A percentile compares a stretch with the other conserved stretches of the same genome.
phyloP scores from a whole-genome alignment of 768 basidiomycete genomes.

The Amanita jacksonii region DNA sequence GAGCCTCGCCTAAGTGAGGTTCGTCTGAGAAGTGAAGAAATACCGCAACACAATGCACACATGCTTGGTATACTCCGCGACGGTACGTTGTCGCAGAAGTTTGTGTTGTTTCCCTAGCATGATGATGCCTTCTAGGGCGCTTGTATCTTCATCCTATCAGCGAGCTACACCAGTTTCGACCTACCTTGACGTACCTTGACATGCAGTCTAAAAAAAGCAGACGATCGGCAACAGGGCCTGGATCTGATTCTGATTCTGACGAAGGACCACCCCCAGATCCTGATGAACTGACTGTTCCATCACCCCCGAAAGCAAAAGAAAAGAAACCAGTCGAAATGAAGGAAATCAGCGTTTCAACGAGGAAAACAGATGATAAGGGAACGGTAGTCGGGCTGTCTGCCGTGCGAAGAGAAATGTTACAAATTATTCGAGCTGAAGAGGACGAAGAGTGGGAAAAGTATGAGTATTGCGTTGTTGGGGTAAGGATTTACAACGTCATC shows the following conservation, averaged over 20 bases:
- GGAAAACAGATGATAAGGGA: slow-evolving; percentile 58
- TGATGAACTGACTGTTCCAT: slow-evolving; percentile 47
- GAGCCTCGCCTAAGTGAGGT: slow-evolving; percentile 61
- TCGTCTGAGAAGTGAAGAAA: slow-evolving; percentile 64
- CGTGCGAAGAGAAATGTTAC: slow-evolving; percentile 68
- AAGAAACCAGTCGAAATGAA: slow-evolving; percentile 55
- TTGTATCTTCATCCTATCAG: slow-evolving; percentile 72
- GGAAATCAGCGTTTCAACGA: slow-evolving; percentile 71
- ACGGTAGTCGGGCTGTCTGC: slow-evolving; percentile 48
- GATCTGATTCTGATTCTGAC: slow-evolving; percentile 65
- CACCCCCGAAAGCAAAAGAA: slow-evolving; percentile 43
- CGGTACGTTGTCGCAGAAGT: slow-evolving; percentile 32
- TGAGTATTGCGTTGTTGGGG: slow-evolving; percentile 56
- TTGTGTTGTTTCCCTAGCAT: slow-evolving; percentile 10
- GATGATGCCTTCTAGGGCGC: slow-evolving; percentile 49
- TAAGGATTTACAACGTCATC: slow-evolving; percentile 22
- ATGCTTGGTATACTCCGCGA: slow-evolving; percentile 72
- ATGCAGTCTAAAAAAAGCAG: slow-evolving; percentile 53
- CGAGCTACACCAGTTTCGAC: slow-evolving; percentile 75
- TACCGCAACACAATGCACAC: slow-evolving; percentile 54
- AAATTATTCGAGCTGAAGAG: slow-evolving; percentile 63
- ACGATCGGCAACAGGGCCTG: slow-evolving; percentile 32
- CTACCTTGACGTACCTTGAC: slow-evolving; percentile 76
- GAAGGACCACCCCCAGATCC: slow-evolving; percentile 76
- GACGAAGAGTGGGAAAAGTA: slow-evolving; percentile 70